Conservation (phyloP, 2,329 filamentous ascomycete species). For the Scedosporium dehoogii region DNA sequence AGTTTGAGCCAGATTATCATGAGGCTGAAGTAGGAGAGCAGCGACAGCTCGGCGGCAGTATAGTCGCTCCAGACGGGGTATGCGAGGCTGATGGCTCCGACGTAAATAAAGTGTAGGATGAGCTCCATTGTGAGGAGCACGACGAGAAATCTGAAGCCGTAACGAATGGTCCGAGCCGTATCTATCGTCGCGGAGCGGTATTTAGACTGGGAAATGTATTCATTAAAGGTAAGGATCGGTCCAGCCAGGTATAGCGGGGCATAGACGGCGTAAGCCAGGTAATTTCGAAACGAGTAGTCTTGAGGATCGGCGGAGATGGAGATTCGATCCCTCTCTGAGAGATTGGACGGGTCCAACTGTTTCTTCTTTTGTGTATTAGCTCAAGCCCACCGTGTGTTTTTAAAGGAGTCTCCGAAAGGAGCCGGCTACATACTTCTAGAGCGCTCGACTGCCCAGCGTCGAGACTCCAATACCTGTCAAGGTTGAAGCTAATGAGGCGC, state of each 20-base stretch:
- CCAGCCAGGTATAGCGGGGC: conserved; percentile 87
- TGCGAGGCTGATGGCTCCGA: conserved; percentile 80
- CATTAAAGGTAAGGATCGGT: conserved; percentile 94
- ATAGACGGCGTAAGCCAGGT: conserved; percentile 82
- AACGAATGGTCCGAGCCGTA: conserved; percentile 60
- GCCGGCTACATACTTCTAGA: conserved; percentile 62
- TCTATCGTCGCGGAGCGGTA: conserved; percentile 65
- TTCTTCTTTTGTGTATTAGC: conserved; percentile 87
- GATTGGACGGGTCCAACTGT: conserved; percentile 75
- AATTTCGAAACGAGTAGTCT: conserved; percentile 77
- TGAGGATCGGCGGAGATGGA: conserved; percentile 58
- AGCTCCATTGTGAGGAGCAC: conserved; percentile 84
- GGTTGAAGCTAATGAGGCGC: conserved; percentile 88
- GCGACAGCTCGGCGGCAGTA: conserved; percentile 74
- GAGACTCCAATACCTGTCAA: conserved; percentile 92
- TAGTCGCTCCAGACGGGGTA: conserved; percentile 73
- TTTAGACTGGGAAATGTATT: conserved; percentile 82
- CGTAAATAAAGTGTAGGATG: conserved; percentile 84
- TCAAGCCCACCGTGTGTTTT: conserved; percentile 4
- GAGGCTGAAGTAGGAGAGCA: conserved; percentile 92
- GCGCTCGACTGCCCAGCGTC: conserved; percentile 53
- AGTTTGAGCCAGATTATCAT: conserved; percentile 98
- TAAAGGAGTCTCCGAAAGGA: background rate
- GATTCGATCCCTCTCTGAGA: conserved; percentile 84
- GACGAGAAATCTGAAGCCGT: conserved; percentile 72